These are phyloP conservation scores for Microdochium bolleyi DNA, from an alignment of 2,329 filamentous ascomycete genomes.

Conservation along the genomic window DNA sequence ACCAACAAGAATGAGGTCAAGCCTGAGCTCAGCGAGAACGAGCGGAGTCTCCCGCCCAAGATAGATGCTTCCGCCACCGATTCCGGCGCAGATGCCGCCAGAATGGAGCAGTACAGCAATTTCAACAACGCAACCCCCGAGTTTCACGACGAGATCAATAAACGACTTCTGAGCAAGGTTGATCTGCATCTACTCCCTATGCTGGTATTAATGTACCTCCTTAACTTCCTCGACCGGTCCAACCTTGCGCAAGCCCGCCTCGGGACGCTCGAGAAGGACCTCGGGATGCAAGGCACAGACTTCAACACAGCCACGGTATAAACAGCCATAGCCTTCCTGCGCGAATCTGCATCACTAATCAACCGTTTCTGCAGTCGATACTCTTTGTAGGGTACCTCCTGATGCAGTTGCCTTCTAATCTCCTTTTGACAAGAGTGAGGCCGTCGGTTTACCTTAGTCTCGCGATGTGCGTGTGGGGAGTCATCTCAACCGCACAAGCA, in stretches of 20 bases:
- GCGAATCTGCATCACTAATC: no score
- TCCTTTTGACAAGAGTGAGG: slow-evolving; percentile 43
- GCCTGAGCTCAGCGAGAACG: no score
- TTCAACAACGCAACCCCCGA: slow-evolving; percentile 6
- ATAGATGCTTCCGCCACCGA: background rate
- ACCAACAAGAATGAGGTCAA: no score
- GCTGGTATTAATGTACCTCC: slow-evolving; percentile 45
- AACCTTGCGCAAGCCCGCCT: slow-evolving; percentile 48
- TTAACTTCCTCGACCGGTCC: slow-evolving; percentile 44
- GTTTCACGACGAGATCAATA: slow-evolving; percentile 16
- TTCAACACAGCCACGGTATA: slow-evolving; percentile 49
- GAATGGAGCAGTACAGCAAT: background rate
- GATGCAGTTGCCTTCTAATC: slow-evolving; percentile 55
- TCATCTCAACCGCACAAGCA: slow-evolving; percentile 36
- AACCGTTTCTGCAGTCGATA: no score
- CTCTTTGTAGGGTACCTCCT: slow-evolving; percentile 52
- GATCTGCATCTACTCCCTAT: slow-evolving; percentile 43
- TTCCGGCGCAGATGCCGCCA: background rate
- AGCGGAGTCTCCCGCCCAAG: no score
- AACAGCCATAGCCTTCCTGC: no score
- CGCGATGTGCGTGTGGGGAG: slow-evolving; percentile 33
- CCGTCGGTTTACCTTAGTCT: slow-evolving; percentile 45
- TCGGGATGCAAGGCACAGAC: slow-evolving; percentile 45
- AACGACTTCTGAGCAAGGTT: slow-evolving; percentile 37
- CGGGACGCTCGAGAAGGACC: slow-evolving; percentile 42